phyloP scores from a whole-genome alignment of 257 asterid species.

The Fraxinus cuspidata region DNA sequence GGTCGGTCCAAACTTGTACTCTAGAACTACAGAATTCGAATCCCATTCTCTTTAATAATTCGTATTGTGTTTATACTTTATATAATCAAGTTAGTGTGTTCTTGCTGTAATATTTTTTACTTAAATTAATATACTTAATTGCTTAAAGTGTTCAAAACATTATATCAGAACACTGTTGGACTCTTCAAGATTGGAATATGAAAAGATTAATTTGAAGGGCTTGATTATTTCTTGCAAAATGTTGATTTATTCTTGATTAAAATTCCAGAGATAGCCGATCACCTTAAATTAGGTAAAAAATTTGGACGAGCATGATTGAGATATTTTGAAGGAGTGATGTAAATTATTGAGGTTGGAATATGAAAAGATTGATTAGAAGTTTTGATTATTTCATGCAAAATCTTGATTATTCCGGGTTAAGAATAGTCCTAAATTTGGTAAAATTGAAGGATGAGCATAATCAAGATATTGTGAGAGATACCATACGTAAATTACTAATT shows the following conservation, averaged over 20 bases:
- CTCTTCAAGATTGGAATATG: slow-evolving; percentile 1
- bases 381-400: not conserved
- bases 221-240: not conserved
- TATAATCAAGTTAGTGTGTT: not conserved
- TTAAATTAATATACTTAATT: no score
- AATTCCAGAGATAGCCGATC: not conserved
- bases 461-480: no score
- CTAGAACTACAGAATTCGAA: slow-evolving; percentile 27
- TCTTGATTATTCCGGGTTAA: no score
- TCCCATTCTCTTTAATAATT: slow-evolving; percentile 25
- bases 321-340: not conserved
- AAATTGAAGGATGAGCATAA: no score
- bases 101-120: slow-evolving; percentile 20
- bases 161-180: not conserved
- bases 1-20: slow-evolving; percentile 35
- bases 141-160: no score
- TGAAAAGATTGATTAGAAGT: slow-evolving; percentile 8
- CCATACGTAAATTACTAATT: no score
- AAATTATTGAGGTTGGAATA: not conserved
- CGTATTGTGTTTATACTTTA: not conserved
- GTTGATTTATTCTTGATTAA: slow-evolving; percentile 7
- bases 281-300: not conserved
- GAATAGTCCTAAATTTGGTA: no score
- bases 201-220: slow-evolving; percentile 7
- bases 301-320: no score